These are phyloP conservation scores for Sporothrix euskadiensis DNA, from an alignment of 2,329 filamentous ascomycete genomes.

Conservation along the genomic window DNA sequence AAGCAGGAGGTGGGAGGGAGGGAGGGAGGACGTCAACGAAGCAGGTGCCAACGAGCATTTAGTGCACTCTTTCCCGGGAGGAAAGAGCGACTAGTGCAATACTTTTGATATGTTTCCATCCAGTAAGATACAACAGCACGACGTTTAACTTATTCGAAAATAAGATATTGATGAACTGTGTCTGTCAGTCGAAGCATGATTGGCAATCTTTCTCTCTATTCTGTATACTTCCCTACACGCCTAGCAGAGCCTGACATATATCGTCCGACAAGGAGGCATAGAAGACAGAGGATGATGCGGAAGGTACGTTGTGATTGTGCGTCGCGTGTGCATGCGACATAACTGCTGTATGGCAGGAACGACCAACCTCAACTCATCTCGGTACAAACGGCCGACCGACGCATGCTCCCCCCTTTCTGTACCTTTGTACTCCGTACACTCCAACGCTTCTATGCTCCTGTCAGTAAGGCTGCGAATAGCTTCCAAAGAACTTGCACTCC, in stretches of 20 bases:
- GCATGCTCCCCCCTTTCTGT: background rate
- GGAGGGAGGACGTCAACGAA: background rate
- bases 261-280: background rate
- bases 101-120: background rate
- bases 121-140: background rate
- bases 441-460: background rate
- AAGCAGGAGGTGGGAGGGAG: background rate
- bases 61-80: background rate
- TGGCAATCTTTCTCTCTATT: background rate
- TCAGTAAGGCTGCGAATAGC: background rate
- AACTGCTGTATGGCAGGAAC: background rate
- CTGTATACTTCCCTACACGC: background rate
- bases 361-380: constrained; percentile 3
- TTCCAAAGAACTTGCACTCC: too few species aligned
- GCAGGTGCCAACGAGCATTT: background rate
- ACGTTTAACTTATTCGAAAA: background rate
- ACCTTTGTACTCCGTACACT: background rate
- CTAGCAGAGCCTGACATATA: background rate
- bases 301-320: background rate
- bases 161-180: background rate
- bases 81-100: background rate
- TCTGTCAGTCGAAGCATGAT: too few species aligned
- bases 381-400: constrained; percentile 4
- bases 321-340: background rate
- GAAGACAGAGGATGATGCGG: background rate